Evolutionary conservation across 805 yeast genomes (phyloP).

Genomic region (Yarrowia sp.): DNA sequence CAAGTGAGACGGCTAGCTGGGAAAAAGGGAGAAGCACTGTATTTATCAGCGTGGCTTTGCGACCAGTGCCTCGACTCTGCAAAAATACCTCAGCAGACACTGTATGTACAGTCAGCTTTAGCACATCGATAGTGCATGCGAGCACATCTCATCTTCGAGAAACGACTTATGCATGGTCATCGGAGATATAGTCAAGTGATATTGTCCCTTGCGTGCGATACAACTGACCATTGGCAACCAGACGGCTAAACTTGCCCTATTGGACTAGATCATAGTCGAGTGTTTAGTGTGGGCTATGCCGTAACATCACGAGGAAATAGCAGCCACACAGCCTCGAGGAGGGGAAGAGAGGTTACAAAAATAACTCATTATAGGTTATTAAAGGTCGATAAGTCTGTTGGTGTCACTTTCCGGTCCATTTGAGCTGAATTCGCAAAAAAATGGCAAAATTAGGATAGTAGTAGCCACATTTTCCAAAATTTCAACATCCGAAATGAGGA

Average conservation of each 20-base stretch:
- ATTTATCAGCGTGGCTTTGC: not conserved
- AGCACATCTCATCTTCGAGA: not conserved
- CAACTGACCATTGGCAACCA: not conserved
- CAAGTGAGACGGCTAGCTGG: not conserved
- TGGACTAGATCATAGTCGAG: too few relatives aligned
- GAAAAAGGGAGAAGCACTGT: not conserved
- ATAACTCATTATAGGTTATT: too few relatives aligned
- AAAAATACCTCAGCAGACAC: not conserved
- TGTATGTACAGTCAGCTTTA: not conserved
- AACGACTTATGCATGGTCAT: not conserved
- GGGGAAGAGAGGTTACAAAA: too few relatives aligned
- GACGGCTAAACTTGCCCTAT: not conserved
- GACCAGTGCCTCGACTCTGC: too few relatives aligned
- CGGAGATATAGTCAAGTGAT: not conserved
- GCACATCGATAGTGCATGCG: not conserved
- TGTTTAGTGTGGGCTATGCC: too few relatives aligned
- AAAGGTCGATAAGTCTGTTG: too few relatives aligned
- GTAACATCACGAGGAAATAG: too few relatives aligned
- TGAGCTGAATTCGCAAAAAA: not conserved
- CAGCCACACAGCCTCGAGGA: too few relatives aligned
- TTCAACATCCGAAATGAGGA: constrained; percentile 6
- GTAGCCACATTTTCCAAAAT: not conserved
- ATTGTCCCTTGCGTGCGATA: not conserved
- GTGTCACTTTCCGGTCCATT: not conserved
- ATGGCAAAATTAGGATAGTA: not conserved